phyloP scores from a whole-genome alignment of 345 rosid genomes.

The Sisymbrium altissimum region DNA sequence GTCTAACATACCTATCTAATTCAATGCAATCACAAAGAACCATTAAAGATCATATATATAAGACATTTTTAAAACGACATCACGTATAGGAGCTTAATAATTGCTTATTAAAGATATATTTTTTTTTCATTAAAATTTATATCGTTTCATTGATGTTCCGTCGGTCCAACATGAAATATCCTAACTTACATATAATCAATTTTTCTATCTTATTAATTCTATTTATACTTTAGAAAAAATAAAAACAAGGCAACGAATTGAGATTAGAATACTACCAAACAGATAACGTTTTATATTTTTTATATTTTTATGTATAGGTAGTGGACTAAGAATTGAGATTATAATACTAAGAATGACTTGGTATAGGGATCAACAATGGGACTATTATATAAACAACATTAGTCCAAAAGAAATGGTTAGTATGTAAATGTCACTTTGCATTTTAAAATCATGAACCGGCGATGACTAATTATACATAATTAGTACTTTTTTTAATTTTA shows the following conservation, averaged over 20 bases:
- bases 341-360: conserved; percentile 21
- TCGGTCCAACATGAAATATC: not conserved
- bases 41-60: not conserved
- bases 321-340: conserved; percentile 6
- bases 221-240: not conserved
- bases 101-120: not conserved
- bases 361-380: not conserved
- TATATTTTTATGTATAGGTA: not conserved
- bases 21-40: not conserved
- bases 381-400: conserved; percentile 5
- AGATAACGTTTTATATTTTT: conserved; percentile 17
- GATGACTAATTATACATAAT: not conserved
- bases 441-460: not conserved
- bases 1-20: not conserved
- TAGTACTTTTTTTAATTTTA: not conserved
- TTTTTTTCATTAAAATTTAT: too few species aligned
- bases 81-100: not conserved
- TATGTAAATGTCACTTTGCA: conserved; percentile 24
- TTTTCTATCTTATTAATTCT: not conserved
- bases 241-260: not conserved
- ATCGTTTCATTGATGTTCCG: not conserved
- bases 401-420: conserved; percentile 27
- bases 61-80: not conserved
- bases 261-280: conserved; percentile 1
- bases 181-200: not conserved